Base-by-base conservation (phyloP, 257 asterid species). In the Ligustrum vulgare region DNA sequence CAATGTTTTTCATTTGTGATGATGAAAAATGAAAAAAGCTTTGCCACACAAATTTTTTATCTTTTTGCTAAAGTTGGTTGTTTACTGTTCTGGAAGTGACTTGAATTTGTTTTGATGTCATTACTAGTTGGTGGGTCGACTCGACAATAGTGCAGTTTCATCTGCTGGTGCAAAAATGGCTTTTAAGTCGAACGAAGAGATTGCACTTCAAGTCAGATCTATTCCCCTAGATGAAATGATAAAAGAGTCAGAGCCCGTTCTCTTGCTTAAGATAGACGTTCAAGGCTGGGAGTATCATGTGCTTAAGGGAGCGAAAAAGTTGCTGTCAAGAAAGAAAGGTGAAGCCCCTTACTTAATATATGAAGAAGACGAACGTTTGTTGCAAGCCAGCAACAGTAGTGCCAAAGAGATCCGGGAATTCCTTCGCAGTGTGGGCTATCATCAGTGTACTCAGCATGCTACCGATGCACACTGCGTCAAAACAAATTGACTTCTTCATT, bases 251-350 rank as follows among this genome's bases (percentile, higher is more conserved):
- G 97, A 93, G 81, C 79, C 60, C 4, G 97, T 95, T 70, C 87
- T 91, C 7, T 75, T 93, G 73, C 82, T 95, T 77, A 95, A 95
- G 79, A 95, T 95, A 77, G 99, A 95, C 60, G 99, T 95, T 81
- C 99, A 95, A 80, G 99, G 99, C 12, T 95, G 99, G 99, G 99
- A 95, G 87, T 86, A 91, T 82, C 99, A 93, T 54, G 99, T 95
- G 11, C 89, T 95, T 2, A 95, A 87, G 78, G 99, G 99, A 7
- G 98, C 98, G 8, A 67, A 92, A 7, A 95, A 89, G 79, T 67
- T 95, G 73, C 78, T 95, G 54, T 95, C 97, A 0, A 89, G 98
- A 77, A 88, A 90, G 80, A 90, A 88, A 84, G 86, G 91, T 5
- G 96, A 93, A 82, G 97, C 99, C 6, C 98, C 98, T 2, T 93